Percentiles rank a stretch among this genome's conserved stretches.
phyloP scores from a whole-genome alignment of 2,329 filamentous ascomycete species.

The Fusarium sp. region DNA sequence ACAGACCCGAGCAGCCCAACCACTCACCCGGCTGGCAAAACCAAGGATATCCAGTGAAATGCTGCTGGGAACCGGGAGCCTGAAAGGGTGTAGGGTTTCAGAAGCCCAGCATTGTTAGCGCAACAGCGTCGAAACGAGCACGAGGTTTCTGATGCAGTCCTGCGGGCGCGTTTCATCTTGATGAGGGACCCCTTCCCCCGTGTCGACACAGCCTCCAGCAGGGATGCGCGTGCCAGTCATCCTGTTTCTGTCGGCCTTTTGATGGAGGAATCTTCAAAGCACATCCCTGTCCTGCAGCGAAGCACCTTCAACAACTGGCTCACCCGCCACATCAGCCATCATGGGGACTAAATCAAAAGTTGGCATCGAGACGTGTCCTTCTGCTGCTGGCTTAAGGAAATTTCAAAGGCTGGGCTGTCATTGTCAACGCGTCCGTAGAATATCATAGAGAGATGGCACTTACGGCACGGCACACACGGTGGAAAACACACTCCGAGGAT shows the following conservation, averaged over 20 bases:
- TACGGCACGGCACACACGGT: constrained; percentile 7
- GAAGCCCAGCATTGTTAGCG: constrained; percentile 49
- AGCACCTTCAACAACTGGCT: constrained; percentile 20
- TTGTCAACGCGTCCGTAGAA: neutral
- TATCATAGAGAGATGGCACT: neutral
- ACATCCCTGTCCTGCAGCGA: constrained; percentile 34
- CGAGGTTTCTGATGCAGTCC: constrained; percentile 55
- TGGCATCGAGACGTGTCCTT: constrained; percentile 10
- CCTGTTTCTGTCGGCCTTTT: constrained; percentile 19
- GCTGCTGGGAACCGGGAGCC: neutral
- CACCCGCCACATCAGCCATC: constrained; percentile 25
- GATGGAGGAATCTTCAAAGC: constrained; percentile 5
- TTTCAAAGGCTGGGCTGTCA: constrained; percentile 5
- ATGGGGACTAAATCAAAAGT: constrained; percentile 4
- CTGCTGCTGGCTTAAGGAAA: constrained; percentile 10
- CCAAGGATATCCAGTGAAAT: constrained; percentile 11
- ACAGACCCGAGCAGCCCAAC: constrained; percentile 24
- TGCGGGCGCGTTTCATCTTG: constrained; percentile 63
- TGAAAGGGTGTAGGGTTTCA: constrained; percentile 38
- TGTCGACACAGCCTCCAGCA: constrained; percentile 41
- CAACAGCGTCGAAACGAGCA: constrained; percentile 48
- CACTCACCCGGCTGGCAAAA: constrained; percentile 10
- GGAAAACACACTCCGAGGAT: constrained; percentile 24
- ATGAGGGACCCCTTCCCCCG: constrained; percentile 44
- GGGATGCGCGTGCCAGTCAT: constrained; percentile 38